phyloP scores from a whole-genome alignment of 768 basidiomycete species.

The Pulveroboletus frians region DNA sequence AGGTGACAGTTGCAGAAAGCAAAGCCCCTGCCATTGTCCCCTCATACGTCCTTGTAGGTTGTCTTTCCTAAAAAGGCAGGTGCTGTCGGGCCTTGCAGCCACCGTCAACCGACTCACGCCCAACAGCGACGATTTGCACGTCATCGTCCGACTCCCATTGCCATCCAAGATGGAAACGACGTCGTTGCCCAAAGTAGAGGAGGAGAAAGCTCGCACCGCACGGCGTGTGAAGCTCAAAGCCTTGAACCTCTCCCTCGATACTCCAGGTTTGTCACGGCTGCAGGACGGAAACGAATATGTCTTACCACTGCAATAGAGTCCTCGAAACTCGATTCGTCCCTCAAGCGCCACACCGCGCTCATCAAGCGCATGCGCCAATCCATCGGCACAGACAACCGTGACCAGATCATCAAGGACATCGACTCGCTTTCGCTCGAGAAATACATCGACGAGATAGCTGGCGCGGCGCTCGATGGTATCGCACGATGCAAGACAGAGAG shows the following conservation, averaged over 20 bases:
- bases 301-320: slow-evolving; percentile 43
- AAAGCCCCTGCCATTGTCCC: too few species aligned
- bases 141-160: neutral
- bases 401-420: slow-evolving; percentile 89
- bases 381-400: slow-evolving; percentile 73
- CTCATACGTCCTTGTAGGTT: too few species aligned
- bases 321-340: slow-evolving; percentile 82
- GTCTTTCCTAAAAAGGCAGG: slow-evolving; percentile 15
- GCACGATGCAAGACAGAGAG: slow-evolving; percentile 85
- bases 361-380: slow-evolving; percentile 91
- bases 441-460: slow-evolving; percentile 92
- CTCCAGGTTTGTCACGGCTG: slow-evolving; percentile 39
- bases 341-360: slow-evolving; percentile 93
- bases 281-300: neutral
- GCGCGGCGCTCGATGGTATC: slow-evolving; percentile 82
- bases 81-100: slow-evolving; percentile 3
- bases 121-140: slow-evolving; percentile 2
- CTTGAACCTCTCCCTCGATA: slow-evolving; percentile 45
- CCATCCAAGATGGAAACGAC: slow-evolving; percentile 20
- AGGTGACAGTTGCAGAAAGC: neutral
- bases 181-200: slow-evolving; percentile 37
- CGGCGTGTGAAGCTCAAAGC: slow-evolving; percentile 58
- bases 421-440: slow-evolving; percentile 88
- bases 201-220: slow-evolving; percentile 46
- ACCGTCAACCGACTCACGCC: slow-evolving; percentile 7